Evolutionary conservation across 306 rosid species (phyloP), one percentile per base, ranked within the genome.

Genomic region (Casuarina cunninghamiana): DNA sequence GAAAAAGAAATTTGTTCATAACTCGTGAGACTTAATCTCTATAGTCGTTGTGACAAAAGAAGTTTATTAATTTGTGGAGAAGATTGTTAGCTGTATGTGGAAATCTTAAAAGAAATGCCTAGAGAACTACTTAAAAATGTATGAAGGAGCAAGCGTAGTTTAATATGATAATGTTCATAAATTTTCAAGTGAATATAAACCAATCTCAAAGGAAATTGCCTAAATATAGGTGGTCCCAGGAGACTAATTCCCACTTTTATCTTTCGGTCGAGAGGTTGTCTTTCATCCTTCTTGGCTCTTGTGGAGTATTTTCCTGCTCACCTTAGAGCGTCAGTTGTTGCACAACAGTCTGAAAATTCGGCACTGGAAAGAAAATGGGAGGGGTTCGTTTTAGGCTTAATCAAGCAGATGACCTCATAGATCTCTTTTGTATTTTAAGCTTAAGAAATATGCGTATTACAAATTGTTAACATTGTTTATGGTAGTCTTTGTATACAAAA

Each of bases 251-350:
- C 21, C 71, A 51, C 41, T 5, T 26, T 66, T 75, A 83, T 39
- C 62, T 32, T 45, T 53, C 58, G 75, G 82, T 68, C 58, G 45
- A 57, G 61, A 37, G 53, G 54, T 37, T 48, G 16, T 57, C 65
- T 73, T 83, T 72, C 49, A 67, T 21, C 50, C 68, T 16, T 74
- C 75, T 50, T 51, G 73, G 74, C 79, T 44, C 49, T 46, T 75
- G 10, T 51, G 2, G 38, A 26, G 67, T 21, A 65, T 66, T 42
- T 11, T 43, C 39, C 69, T 53, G 26, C 51, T 69, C 60, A 12
- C 37, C 32, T 71, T 26, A 21, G 32, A 53, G 46, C 51, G 50
- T 35, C 63, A 53, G 32, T 67, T 48, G 43, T 51, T 45, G 50
- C 17, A 53, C 17, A 67, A 50, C 75, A 74, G 45, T 57, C 66